phyloP scores from a whole-genome alignment of 805 yeast species.

The Starmerella davenportii region DNA sequence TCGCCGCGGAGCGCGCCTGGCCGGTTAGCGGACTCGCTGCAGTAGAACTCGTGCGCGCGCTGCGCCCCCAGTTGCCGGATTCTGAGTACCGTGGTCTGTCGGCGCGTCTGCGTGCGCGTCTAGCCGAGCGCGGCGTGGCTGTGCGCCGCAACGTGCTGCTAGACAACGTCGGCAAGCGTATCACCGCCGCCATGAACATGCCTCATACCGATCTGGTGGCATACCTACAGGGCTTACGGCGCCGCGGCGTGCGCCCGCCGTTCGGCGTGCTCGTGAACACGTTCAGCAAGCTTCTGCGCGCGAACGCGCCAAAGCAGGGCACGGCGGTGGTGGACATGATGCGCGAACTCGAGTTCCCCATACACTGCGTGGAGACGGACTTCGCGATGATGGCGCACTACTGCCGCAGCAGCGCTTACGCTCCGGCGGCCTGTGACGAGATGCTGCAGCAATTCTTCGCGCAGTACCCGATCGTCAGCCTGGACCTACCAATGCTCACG shows the following conservation, averaged over 20 bases:
- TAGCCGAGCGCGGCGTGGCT: not conserved
- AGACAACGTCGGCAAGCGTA: not conserved
- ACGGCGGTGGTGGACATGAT: slow-evolving; percentile 4
- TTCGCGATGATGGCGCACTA: slow-evolving; percentile 13
- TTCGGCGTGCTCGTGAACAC: slow-evolving; percentile 9
- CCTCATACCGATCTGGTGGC: no score
- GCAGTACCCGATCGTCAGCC: slow-evolving; percentile 15
- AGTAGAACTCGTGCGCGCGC: not conserved
- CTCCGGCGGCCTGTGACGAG: slow-evolving; percentile 1
- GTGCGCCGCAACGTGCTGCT: not conserved
- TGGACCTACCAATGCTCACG: slow-evolving; percentile 11
- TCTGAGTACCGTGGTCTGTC: not conserved
- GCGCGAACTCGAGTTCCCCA: slow-evolving; percentile 8
- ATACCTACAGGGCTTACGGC: slow-evolving; percentile 3
- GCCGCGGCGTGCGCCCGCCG: slow-evolving; percentile 10
- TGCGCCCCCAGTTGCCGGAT: not conserved
- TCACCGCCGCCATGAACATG: not conserved
- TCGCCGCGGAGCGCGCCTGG: slow-evolving; percentile 12
- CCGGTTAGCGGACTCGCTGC: slow-evolving; percentile 4
- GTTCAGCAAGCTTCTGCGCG: slow-evolving; percentile 3
- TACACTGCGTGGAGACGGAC: slow-evolving; percentile 17
- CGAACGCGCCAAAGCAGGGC: not conserved
- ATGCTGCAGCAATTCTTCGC: slow-evolving; percentile 11
- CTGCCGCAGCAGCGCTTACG: slow-evolving; percentile 1
- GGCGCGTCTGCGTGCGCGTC: not conserved